Evolutionary conservation across 2,329 filamentous ascomycete species (phyloP), one percentile per base, ranked within the genome.

Genomic region (Hymenotorrendiella dingleyae): DNA sequence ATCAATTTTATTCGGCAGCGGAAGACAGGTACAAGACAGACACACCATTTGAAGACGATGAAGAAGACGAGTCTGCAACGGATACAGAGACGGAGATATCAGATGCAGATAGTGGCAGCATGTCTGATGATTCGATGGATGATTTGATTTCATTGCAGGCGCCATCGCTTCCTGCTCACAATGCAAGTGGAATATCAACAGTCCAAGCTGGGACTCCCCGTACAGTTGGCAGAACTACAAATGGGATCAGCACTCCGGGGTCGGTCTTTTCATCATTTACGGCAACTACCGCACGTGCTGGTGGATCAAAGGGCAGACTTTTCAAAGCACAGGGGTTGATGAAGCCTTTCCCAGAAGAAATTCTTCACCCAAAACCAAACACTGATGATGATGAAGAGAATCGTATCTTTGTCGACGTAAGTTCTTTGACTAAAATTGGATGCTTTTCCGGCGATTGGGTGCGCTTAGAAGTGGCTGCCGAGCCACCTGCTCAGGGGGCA

Each of bases 381-480:
- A 64, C 73, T 1, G 77, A 80, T 20, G 89, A 96, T 47, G 93
- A 98, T 48, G 89, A 95, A 52, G 84, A 94, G 54, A 82, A 87
- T 2, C 81, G 93, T 36, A 76, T 97, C 2, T 98, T 91, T 57
- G 90, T 98, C 4, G 89, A 96, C 55, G 84, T 94, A 6, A 82
- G 79, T 44, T 86, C 87, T 1, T 67, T 98, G 16, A 84, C 87
- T 11, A 89, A 90, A 54, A 84, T 98, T 41, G 90, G 91, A 12
- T 97, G 91, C 63, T 98, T 98, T 61, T 97, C 91, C 0, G 93
- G 93, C 22, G 93, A 98, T 60, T 98, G 93, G 93, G 88, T 95
- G 9, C 82, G 84, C 17, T 72, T 96, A 9, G 88, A 95, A 65
- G 74, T 79, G 5, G 76, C 86, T 0, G 76, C 85, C 52, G 86